Conservation (phyloP, 2,329 filamentous ascomycete genomes). For the Monascus ruber region DNA sequence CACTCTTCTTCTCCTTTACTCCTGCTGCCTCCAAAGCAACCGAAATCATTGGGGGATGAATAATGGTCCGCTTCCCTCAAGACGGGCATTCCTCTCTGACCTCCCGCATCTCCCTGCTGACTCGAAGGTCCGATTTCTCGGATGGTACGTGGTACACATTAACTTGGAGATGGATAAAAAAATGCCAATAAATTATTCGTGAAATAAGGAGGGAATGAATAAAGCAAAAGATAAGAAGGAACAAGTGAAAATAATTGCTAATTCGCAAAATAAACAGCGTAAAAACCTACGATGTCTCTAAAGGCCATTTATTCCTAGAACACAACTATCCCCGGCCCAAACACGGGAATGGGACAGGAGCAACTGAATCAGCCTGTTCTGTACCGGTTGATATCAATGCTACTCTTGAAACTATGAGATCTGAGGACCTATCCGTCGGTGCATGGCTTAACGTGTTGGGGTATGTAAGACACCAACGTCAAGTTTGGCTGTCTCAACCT, state of each 20-base stretch:
- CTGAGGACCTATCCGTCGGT: slow-evolving; percentile 57
- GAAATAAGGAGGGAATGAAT: no score
- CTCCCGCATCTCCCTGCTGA: slow-evolving; percentile 42
- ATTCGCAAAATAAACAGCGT: slow-evolving; percentile 37
- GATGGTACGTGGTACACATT: slow-evolving; percentile 54
- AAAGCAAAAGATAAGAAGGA: not conserved
- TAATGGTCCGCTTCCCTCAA: slow-evolving; percentile 51
- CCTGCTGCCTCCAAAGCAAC: not conserved
- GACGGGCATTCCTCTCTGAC: slow-evolving; percentile 53
- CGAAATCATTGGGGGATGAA: slow-evolving; percentile 14
- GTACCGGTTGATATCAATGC: slow-evolving; percentile 61
- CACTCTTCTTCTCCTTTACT: not conserved
- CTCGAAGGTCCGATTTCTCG: slow-evolving; percentile 83
- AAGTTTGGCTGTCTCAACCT: slow-evolving; percentile 1
- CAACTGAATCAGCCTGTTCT: slow-evolving; percentile 20
- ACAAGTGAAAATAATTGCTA: slow-evolving; percentile 3
- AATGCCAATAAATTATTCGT: not conserved
- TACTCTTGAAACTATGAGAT: slow-evolving; percentile 53
- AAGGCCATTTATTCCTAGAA: slow-evolving; percentile 54
- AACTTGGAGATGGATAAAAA: not conserved
- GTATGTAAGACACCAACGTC: slow-evolving; percentile 45
- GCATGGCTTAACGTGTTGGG: slow-evolving; percentile 84
- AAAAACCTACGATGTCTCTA: slow-evolving; percentile 44
- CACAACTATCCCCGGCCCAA: slow-evolving; percentile 46
- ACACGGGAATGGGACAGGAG: slow-evolving; percentile 2